Base-by-base conservation (phyloP, 805 yeast species). In the Monosporozyma solicola region DNA sequence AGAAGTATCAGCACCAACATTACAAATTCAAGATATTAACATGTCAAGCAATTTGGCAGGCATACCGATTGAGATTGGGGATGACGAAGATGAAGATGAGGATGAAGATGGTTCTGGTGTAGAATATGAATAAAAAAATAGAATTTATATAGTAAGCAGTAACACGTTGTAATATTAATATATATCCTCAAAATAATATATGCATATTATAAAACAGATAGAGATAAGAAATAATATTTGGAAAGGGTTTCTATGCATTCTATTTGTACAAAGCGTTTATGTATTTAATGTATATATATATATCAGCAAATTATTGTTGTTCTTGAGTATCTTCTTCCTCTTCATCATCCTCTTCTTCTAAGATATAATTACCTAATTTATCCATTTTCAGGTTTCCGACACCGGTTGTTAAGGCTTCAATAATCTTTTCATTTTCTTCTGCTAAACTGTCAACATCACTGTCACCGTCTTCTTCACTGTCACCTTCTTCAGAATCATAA, bases 281-380 rank as follows among this genome's bases (percentile, higher is more conserved):
- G 15, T 15, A 35, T 35, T 15, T 15, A 35, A 13, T 15, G 16
- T 35, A 35, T 35, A 35, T 35, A 35, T 35, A 35, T 35, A 15
- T 13, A 35, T 35, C 39, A 35, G 16, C 5, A 5, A 35, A 15
- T 13, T 7, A n/a, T 20, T 31, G 32, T 9, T 35, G 13, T n/a
- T 32, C 24, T 49, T 5, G 4, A 11, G 8, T 33, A 20, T 22
- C 20, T 43, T 31, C 32, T 39, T 51, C 16, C 49, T 54, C 47
- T 54, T 55, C 48, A 56, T 56, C 13, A 60, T 59, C 35, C 6
- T 44, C 48, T 29, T 68, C 72, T 41, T 85, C 87, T 41, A 87
- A 65, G 35, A 86, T 83, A 65, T 87, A 87, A 68, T 87, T 87
- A 43, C 96, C 96, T 47, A 87, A 66, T 60, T 83, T 85, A 65